Percentiles rank a stretch among this genome's conserved stretches.
Evolutionary conservation across 2,329 filamentous ascomycete species (phyloP).

Genomic region (Dothistroma pini): DNA sequence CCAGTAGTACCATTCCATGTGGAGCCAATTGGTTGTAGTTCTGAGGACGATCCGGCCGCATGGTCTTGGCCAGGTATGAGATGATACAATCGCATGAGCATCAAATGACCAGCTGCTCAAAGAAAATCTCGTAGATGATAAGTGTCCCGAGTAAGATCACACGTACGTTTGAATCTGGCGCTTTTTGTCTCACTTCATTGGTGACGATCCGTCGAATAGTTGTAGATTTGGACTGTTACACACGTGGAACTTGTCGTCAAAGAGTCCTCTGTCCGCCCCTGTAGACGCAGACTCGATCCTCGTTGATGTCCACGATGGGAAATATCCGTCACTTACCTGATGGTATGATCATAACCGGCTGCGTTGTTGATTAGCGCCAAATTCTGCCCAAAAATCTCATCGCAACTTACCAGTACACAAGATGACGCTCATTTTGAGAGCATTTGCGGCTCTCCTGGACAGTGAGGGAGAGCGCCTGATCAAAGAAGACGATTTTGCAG

Average conservation of each 20-base stretch:
- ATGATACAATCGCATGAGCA: no score
- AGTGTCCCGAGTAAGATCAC: background rate
- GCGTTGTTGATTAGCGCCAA: constrained; percentile 21
- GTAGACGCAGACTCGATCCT: background rate
- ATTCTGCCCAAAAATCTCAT: constrained; percentile 10
- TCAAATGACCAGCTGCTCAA: background rate
- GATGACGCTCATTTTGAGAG: constrained; percentile 58
- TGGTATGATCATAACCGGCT: constrained; percentile 72
- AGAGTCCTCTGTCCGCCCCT: background rate
- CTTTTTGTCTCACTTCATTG: background rate
- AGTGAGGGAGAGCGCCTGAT: background rate
- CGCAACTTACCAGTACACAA: constrained; percentile 59
- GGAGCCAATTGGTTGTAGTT: background rate
- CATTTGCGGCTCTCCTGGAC: background rate
- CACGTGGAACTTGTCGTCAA: background rate
- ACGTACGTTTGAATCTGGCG: background rate
- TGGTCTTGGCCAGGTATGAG: background rate
- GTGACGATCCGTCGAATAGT: background rate
- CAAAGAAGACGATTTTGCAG: background rate
- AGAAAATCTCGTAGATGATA: background rate
- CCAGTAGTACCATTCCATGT: background rate
- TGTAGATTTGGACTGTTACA: background rate
- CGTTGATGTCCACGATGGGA: background rate
- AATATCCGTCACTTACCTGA: constrained; percentile 52
- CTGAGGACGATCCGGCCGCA: background rate